Conservation (phyloP, 192 early-diverging fungal species). For the Lobosporangium transversale region DNA sequence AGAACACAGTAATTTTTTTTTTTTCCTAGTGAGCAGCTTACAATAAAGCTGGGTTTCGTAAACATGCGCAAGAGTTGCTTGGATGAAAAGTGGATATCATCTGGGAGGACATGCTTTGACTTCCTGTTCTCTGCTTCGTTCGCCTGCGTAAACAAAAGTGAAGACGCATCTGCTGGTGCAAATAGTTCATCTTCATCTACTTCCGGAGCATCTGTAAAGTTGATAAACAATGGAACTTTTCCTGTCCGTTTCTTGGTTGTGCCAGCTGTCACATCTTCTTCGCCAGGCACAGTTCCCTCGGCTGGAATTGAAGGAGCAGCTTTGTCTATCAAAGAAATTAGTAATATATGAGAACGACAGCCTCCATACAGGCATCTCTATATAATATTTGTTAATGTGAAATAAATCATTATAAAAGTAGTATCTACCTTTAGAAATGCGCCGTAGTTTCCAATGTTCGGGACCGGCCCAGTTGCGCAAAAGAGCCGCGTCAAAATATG, state of each 20-base stretch:
- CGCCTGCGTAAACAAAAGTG: conserved; percentile 61
- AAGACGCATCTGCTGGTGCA: conserved; percentile 62
- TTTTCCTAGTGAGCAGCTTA: conserved; percentile 19
- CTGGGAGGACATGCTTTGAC: conserved; percentile 76
- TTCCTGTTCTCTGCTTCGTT: conserved; percentile 63
- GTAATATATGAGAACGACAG: no score
- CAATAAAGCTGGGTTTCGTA: conserved; percentile 57
- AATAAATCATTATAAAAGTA: not conserved
- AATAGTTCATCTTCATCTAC: conserved; percentile 74
- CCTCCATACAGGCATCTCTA: no score
- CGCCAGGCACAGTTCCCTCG: conserved; percentile 16
- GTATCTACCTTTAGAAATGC: conserved; percentile 45
- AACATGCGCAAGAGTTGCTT: conserved; percentile 64
- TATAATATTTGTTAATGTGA: not conserved
- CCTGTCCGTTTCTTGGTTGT: conserved; percentile 58
- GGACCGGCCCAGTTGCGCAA: conserved; percentile 92
- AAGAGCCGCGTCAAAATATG: conserved; percentile 89
- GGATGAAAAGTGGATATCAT: conserved; percentile 79
- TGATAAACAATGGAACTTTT: conserved; percentile 60
- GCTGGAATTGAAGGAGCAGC: not conserved
- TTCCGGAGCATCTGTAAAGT: conserved; percentile 72
- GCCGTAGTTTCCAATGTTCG: conserved; percentile 85
- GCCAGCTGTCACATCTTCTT: conserved; percentile 37
- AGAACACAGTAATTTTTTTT: no score
- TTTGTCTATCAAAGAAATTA: conserved; percentile 39